A percentile compares a stretch with the other conserved stretches of the same genome.
phyloP scores from a whole-genome alignment of 257 asterid genomes.

The Gentiana straminea region DNA sequence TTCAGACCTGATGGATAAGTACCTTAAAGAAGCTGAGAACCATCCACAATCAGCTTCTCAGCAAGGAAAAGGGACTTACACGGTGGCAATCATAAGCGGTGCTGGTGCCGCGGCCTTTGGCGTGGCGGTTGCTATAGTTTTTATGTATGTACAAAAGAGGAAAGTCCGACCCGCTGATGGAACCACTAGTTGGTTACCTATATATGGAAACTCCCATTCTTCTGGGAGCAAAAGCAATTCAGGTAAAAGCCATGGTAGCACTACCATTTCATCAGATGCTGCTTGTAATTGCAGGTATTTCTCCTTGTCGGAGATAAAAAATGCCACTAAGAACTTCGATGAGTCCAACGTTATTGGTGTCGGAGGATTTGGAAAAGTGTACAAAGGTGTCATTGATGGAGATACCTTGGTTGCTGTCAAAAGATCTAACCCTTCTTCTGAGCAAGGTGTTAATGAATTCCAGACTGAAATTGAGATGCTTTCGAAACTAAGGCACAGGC shows the following conservation, averaged over 20 bases:
- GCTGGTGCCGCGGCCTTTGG: conserved; percentile 80
- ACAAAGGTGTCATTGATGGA: conserved; percentile 63
- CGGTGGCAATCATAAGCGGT: conserved; percentile 35
- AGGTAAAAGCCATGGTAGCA: conserved; percentile 30
- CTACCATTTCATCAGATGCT: conserved; percentile 62
- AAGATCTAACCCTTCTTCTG: conserved; percentile 84
- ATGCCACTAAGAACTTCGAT: conserved; percentile 67
- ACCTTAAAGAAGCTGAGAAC: conserved; percentile 18
- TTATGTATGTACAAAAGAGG: conserved; percentile 33
- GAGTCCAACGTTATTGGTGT: conserved; percentile 90
- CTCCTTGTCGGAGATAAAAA: conserved; percentile 55
- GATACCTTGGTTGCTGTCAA: conserved; percentile 59
- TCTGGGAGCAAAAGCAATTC: conserved; percentile 38
- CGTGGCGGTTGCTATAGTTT: conserved; percentile 43
- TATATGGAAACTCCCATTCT: conserved; percentile 54
- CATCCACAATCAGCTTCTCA: conserved; percentile 18
- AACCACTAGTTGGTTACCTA: conserved; percentile 60
- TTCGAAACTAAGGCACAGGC: conserved; percentile 67
- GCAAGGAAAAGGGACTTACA: conserved; percentile 3
- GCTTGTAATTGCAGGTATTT: conserved; percentile 78
- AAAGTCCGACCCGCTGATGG: conserved; percentile 26
- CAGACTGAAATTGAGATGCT: conserved; percentile 87
- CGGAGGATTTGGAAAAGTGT: conserved; percentile 89
- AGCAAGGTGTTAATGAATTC: conserved; percentile 79
- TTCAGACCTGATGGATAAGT: conserved; percentile 66